A percentile compares a stretch with the other conserved stretches of the same genome.
Conservation (phyloP, 768 basidiomycete genomes). For the Suillus placidus region DNA sequence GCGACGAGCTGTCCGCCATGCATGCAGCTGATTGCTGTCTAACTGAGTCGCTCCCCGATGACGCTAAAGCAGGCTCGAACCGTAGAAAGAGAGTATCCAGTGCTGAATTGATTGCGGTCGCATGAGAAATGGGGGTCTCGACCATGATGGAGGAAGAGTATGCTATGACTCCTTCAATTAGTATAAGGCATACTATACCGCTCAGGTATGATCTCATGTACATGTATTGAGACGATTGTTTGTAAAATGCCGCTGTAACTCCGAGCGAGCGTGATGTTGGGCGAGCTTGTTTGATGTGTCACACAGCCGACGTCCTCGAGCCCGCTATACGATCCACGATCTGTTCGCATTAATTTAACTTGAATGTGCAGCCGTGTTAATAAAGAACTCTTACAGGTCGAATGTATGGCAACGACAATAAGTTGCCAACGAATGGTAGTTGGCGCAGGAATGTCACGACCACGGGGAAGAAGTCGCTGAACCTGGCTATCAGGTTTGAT, state of each 20-base stretch:
- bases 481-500: conserved; percentile 3
- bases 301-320: conserved; percentile 75
- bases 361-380: neutral
- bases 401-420: conserved; percentile 87
- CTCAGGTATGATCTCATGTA: neutral
- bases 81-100: conserved; percentile 1
- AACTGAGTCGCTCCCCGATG: neutral
- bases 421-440: conserved; percentile 86
- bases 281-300: conserved; percentile 18
- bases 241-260: neutral
- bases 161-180: too few relatives aligned
- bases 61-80: neutral
- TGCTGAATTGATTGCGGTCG: neutral
- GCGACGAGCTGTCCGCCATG: conserved; percentile 42
- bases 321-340: conserved; percentile 80
- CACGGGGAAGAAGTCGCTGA: conserved; percentile 98
- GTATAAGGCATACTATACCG: neutral
- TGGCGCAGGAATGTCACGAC: conserved; percentile 96
- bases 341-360: conserved; percentile 38
- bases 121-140: neutral
- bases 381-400: conserved; percentile 57
- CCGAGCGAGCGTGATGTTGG: neutral
- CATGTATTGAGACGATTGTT: neutral
- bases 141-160: neutral
- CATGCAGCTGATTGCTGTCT: conserved; percentile 4